Percentiles rank a stretch among this genome's conserved stretches.
Conservation (phyloP, 2,329 filamentous ascomycete genomes). For the Colletotrichum kahawae region DNA sequence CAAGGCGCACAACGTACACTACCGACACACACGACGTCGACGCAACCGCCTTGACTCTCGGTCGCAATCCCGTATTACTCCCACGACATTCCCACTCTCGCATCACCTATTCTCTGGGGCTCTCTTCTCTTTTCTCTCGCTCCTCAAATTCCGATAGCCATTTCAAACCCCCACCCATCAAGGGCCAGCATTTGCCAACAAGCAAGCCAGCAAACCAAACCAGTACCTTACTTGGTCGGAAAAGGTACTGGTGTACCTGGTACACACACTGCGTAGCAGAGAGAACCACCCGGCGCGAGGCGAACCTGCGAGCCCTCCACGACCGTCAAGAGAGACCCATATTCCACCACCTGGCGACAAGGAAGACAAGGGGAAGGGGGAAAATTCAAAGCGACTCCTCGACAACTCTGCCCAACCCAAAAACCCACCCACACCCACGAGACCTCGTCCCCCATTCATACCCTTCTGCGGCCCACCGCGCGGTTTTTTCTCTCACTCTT, state of each 20-base stretch:
- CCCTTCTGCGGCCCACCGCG: conserved; percentile 15
- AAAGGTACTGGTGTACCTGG: background rate
- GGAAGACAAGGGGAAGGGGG: background rate
- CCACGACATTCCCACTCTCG: conserved; percentile 14
- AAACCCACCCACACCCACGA: conserved; percentile 21
- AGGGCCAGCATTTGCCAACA: conserved; percentile 3
- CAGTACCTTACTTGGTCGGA: background rate
- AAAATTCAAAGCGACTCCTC: background rate
- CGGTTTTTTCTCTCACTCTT: background rate
- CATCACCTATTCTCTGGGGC: conserved; percentile 15
- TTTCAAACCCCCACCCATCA: conserved; percentile 6
- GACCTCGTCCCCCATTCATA: background rate
- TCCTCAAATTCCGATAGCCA: conserved; percentile 19
- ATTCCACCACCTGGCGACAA: background rate
- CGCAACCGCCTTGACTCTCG: conserved; percentile 5
- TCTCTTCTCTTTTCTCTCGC: conserved; percentile 17
- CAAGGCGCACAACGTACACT: background rate
- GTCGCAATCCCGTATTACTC: conserved; percentile 21
- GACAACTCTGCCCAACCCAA: conserved; percentile 26
- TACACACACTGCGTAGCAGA: background rate
- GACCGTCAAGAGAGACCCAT: background rate
- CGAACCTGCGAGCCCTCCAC: background rate
- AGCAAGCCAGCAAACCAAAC: background rate
- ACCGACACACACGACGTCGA: conserved; percentile 1
- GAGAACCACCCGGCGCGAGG: background rate